A percentile compares a stretch with the other conserved stretches of the same genome.
These are phyloP conservation scores for Rosa hybrid DNA, from an alignment of 331 rosid species.

Conservation along the genomic window DNA sequence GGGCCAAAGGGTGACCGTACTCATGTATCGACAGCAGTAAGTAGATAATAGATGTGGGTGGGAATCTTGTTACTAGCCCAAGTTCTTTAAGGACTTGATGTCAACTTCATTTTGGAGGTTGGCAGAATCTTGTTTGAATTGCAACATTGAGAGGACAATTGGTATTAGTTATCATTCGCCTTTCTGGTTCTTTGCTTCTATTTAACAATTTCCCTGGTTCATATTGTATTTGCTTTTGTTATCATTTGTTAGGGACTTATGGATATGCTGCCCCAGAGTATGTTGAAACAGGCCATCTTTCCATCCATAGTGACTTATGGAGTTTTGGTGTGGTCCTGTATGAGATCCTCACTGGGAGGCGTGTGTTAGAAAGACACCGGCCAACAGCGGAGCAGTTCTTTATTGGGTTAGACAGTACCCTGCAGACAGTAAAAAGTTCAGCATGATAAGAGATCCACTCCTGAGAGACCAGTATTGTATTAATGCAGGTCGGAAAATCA, in stretches of 20 bases:
- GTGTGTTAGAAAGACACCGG: slow-evolving; percentile 58
- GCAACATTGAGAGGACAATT: not conserved
- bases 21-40: slow-evolving; percentile 95
- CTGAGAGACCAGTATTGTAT: slow-evolving; percentile 53
- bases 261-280: slow-evolving; percentile 98
- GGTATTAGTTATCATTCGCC: not conserved
- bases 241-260: slow-evolving; percentile 88
- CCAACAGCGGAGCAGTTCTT: slow-evolving; percentile 58
- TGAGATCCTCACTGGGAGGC: slow-evolving; percentile 87
- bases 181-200: not conserved
- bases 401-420: slow-evolving; percentile 81
- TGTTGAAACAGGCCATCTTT: slow-evolving; percentile 72
- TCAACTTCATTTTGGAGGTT: not conserved
- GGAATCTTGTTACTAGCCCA: not conserved
- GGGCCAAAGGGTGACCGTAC: slow-evolving; percentile 82
- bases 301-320: slow-evolving; percentile 70
- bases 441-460: slow-evolving; percentile 67
- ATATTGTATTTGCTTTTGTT: slow-evolving; percentile 8
- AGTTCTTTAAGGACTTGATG: not conserved
- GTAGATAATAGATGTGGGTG: slow-evolving; percentile 22
- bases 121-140: not conserved
- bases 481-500: slow-evolving; percentile 51
- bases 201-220: not conserved
- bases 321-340: slow-evolving; percentile 92
- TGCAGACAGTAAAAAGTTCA: slow-evolving; percentile 54